These are phyloP conservation scores for Schizopora paradoxa DNA, from an alignment of 1,284 basidiomycete species.

Conservation along the genomic window DNA sequence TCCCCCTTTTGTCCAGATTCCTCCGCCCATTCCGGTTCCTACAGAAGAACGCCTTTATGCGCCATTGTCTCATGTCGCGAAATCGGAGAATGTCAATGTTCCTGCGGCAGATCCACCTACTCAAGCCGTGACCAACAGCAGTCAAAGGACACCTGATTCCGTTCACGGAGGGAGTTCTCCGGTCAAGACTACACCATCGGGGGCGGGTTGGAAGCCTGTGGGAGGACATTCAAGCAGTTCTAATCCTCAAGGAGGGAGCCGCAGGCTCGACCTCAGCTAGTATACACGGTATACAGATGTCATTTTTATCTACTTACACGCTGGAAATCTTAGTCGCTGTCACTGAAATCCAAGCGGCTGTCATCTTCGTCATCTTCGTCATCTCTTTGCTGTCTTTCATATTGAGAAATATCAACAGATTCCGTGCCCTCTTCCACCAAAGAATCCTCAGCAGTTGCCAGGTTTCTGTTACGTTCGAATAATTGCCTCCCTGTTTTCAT, in stretches of 20 bases:
- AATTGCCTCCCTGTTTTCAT: constrained; percentile 69
- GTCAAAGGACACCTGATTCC: constrained; percentile 47
- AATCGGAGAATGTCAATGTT: no score
- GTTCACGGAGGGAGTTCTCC: constrained; percentile 53
- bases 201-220: constrained; percentile 18
- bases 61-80: constrained; percentile 17
- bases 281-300: constrained; percentile 1
- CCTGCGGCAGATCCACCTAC: constrained; percentile 28
- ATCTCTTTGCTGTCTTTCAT: constrained; percentile 60
- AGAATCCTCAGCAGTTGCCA: constrained; percentile 65
- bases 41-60: constrained; percentile 9
- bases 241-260: not conserved
- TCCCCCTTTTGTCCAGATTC: constrained; percentile 9
- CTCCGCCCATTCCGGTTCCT: constrained; percentile 13
- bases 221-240: constrained; percentile 10
- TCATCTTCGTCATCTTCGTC: constrained; percentile 61
- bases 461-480: constrained; percentile 75
- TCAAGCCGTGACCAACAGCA: constrained; percentile 16
- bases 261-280: constrained; percentile 6
- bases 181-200: constrained; percentile 26
- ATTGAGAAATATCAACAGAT: constrained; percentile 84
- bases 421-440: constrained; percentile 78
- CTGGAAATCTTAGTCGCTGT: constrained; percentile 58
- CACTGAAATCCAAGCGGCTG: constrained; percentile 66
- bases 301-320: not conserved